phyloP scores from a whole-genome alignment of 192 early-diverging fungal genomes.

The Cladochytrium replicatum region DNA sequence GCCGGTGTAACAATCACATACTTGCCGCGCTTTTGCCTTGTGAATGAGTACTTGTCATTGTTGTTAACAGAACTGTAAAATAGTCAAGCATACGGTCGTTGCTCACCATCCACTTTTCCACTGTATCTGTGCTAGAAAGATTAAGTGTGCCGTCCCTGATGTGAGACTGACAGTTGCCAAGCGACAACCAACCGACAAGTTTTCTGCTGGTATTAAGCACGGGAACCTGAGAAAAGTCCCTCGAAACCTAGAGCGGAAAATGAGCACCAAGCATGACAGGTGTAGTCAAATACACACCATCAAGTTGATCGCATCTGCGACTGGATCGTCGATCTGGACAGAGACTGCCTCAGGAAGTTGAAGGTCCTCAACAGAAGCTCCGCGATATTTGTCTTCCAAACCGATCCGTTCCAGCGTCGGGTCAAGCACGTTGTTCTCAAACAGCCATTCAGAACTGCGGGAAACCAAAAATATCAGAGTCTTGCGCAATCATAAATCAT shows the following conservation, averaged over 20 bases:
- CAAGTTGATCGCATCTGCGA: conserved; percentile 56
- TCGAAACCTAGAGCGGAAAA: no score
- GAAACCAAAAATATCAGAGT: no score
- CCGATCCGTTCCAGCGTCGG: conserved; percentile 42
- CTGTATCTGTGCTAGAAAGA: conserved; percentile 20
- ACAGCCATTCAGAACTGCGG: conserved; percentile 56
- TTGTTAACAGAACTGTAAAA: background rate
- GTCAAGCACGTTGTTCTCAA: conserved; percentile 66
- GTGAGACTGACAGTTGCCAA: conserved; percentile 46
- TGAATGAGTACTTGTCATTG: background rate
- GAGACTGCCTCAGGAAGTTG: conserved; percentile 69
- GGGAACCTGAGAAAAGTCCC: conserved; percentile 83
- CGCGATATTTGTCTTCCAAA: conserved; percentile 61
- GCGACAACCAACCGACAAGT: conserved; percentile 66
- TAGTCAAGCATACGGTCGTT: background rate
- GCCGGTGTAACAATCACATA: conserved; percentile 73
- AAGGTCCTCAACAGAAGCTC: conserved; percentile 72
- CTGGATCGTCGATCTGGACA: conserved; percentile 42
- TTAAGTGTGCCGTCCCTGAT: conserved; percentile 39
- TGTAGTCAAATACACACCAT: no score
- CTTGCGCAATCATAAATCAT: no score
- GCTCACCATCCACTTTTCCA: conserved; percentile 53
- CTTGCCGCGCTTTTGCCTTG: conserved; percentile 11
- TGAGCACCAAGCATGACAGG: no score
- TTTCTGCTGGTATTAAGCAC: conserved; percentile 57